A percentile compares a stretch with the other conserved stretches of the same genome.
Evolutionary conservation across 352 stramenopile genomes (phyloP).

Genomic region (Globisporangium spiculum): DNA sequence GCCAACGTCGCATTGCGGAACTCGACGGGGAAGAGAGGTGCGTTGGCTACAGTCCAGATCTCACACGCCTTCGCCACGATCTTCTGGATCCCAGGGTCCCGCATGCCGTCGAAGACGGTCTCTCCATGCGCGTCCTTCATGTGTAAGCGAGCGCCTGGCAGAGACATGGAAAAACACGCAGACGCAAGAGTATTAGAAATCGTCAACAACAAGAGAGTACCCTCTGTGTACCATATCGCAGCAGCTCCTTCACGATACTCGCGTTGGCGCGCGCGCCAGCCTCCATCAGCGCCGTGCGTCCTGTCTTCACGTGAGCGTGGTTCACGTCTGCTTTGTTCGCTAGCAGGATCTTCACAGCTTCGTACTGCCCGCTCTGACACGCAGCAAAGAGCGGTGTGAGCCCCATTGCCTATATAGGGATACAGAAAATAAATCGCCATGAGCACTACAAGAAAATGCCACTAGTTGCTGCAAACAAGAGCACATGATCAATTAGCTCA

Average conservation of each 20-base stretch:
- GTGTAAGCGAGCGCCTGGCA: slow-evolving; percentile 39
- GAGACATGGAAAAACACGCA: background rate
- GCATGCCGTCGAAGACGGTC: slow-evolving; percentile 43
- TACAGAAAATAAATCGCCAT: background rate
- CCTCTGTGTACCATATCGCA: slow-evolving; percentile 48
- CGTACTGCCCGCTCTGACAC: slow-evolving; percentile 44
- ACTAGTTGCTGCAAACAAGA: background rate
- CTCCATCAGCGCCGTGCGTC: slow-evolving; percentile 64
- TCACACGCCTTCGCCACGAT: slow-evolving; percentile 34
- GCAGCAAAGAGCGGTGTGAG: slow-evolving; percentile 60
- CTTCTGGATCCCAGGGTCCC: slow-evolving; percentile 26
- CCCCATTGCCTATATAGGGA: slow-evolving; percentile 49
- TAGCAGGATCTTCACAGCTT: slow-evolving; percentile 48
- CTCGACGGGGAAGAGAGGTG: slow-evolving; percentile 43
- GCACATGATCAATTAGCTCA: slow-evolving; percentile 14
- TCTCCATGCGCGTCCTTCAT: slow-evolving; percentile 44
- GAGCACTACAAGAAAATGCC: background rate
- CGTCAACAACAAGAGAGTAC: background rate
- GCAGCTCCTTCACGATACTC: slow-evolving; percentile 45
- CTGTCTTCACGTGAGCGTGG: slow-evolving; percentile 48
- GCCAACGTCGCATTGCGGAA: slow-evolving; percentile 37
- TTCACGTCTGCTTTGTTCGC: slow-evolving; percentile 44
- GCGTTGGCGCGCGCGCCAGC: slow-evolving; percentile 35
- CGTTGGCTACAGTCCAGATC: slow-evolving; percentile 32
- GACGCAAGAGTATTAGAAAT: background rate